Conservation (phyloP, 768 basidiomycete species). For the Leccinum subgranulosum region DNA sequence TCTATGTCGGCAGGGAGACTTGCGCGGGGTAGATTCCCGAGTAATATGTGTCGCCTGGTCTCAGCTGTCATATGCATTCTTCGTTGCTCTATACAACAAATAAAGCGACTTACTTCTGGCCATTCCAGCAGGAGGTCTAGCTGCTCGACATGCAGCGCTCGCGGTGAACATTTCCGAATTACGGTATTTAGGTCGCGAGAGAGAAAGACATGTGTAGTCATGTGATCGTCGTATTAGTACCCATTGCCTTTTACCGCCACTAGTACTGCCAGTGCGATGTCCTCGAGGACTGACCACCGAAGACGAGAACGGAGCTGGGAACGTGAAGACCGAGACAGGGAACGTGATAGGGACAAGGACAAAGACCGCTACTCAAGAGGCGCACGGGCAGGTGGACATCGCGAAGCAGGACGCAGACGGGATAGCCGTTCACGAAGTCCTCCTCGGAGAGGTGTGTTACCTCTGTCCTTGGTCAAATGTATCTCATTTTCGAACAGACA, state of each 20-base stretch:
- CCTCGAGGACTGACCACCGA: slow-evolving; percentile 53
- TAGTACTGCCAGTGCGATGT: slow-evolving; percentile 52
- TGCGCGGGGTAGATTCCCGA: slow-evolving; percentile 49
- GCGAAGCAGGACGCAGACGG: slow-evolving; percentile 34
- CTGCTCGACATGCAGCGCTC: slow-evolving; percentile 21
- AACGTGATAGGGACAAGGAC: slow-evolving; percentile 32
- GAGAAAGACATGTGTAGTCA: slow-evolving; percentile 11
- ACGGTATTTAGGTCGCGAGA: not conserved
- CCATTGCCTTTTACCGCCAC: slow-evolving; percentile 32
- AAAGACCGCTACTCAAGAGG: slow-evolving; percentile 44
- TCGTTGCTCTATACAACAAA: not conserved
- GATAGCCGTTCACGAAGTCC: slow-evolving; percentile 40
- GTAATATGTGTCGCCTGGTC: slow-evolving; percentile 40
- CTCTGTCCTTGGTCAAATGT: not conserved
- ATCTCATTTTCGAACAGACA: slow-evolving; percentile 30
- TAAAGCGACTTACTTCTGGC: slow-evolving; percentile 13
- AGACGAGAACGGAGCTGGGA: slow-evolving; percentile 67
- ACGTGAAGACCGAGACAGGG: slow-evolving; percentile 34
- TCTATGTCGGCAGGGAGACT: slow-evolving; percentile 56
- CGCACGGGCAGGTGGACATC: slow-evolving; percentile 30
- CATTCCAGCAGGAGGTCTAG: slow-evolving; percentile 4
- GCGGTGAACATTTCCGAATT: slow-evolving; percentile 15
- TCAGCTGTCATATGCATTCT: slow-evolving; percentile 15
- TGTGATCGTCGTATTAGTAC: slow-evolving; percentile 17
- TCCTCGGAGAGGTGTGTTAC: slow-evolving; percentile 31